A percentile compares a stretch with the other conserved stretches of the same genome.
Conservation (phyloP, 1,284 basidiomycete genomes). For the Sutorius eximius region DNA sequence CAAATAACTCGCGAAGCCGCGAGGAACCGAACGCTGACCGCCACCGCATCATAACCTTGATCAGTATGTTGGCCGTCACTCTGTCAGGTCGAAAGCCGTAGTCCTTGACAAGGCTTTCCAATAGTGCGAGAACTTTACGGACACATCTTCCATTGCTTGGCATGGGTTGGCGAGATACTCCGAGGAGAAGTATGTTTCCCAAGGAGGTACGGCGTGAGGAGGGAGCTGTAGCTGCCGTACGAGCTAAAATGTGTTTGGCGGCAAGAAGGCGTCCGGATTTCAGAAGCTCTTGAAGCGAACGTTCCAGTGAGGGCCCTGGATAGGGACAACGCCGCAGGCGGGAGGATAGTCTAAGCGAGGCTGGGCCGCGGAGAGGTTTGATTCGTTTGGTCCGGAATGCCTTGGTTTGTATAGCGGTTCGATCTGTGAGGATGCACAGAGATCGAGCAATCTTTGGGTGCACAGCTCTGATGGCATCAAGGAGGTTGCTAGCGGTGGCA, state of each 20-base stretch:
- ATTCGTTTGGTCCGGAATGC: constrained; percentile 5
- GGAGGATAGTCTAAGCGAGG: constrained; percentile 23
- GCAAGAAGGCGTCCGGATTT: constrained; percentile 35
- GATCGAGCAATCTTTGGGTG: constrained; percentile 14
- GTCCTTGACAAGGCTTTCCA: constrained; percentile 40
- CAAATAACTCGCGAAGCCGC: constrained; percentile 57
- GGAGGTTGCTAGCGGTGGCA: constrained; percentile 11
- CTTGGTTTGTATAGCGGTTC: constrained; percentile 10
- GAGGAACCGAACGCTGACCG: constrained; percentile 38
- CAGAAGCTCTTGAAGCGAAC: constrained; percentile 23
- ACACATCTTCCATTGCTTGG: constrained; percentile 46
- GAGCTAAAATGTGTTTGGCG: constrained; percentile 45
- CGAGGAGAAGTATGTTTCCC: constrained; percentile 58
- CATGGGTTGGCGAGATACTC: constrained; percentile 33
- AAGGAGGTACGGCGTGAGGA: constrained; percentile 39
- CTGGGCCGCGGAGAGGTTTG: constrained; percentile 1
- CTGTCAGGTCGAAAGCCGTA: constrained; percentile 56
- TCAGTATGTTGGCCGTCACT: constrained; percentile 62
- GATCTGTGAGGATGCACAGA: constrained; percentile 11
- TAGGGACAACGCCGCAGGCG: constrained; percentile 9
- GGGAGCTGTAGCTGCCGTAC: constrained; percentile 32
- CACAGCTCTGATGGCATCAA: constrained; percentile 8
- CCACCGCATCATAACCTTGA: constrained; percentile 58
- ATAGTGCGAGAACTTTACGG: constrained; percentile 40
- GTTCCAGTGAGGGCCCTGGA: constrained; percentile 12